phyloP scores from a whole-genome alignment of 2,329 filamentous ascomycete species.

The Metarhizium anisopliae region DNA sequence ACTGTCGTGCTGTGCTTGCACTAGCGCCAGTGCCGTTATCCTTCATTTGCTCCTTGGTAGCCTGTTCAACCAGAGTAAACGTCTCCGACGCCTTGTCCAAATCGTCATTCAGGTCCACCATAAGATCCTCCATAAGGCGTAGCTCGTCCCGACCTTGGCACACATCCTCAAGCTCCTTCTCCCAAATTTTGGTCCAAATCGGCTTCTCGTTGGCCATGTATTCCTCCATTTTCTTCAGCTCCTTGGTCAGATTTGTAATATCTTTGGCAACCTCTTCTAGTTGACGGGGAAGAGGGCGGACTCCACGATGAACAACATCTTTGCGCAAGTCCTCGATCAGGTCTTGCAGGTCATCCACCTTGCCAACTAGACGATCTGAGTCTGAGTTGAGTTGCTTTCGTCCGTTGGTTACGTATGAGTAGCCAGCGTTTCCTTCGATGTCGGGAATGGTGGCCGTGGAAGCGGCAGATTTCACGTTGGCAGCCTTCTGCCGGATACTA shows the following conservation, averaged over 20 bases:
- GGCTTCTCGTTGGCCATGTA: conserved; percentile 89
- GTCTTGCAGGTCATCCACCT: conserved; percentile 96
- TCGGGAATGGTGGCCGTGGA: conserved; percentile 61
- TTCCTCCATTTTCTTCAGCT: conserved; percentile 90
- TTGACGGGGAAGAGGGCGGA: conserved; percentile 82
- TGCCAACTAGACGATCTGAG: conserved; percentile 80
- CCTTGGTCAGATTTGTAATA: conserved; percentile 69
- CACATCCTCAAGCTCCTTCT: conserved; percentile 91
- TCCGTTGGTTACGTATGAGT: conserved; percentile 74
- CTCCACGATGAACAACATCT: conserved; percentile 87
- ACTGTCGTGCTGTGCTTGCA: conserved; percentile 42
- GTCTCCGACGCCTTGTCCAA: conserved; percentile 90
- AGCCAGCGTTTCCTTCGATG: conserved; percentile 69
- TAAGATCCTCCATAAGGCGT: conserved; percentile 91
- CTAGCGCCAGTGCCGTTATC: conserved; percentile 48
- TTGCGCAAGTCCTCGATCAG: conserved; percentile 93
- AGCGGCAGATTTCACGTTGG: conserved; percentile 67
- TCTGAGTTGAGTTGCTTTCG: conserved; percentile 82
- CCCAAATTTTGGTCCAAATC: conserved; percentile 98
- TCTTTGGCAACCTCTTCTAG: conserved; percentile 86
- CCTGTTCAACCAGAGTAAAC: conserved; percentile 90
- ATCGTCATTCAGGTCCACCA: conserved; percentile 86
- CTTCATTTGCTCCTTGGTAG: conserved; percentile 95
- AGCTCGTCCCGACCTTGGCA: conserved; percentile 93
- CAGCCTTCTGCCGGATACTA: conserved; percentile 70